phyloP scores from a whole-genome alignment of 108 stramenopile species.

The Skeletonema grethae region DNA sequence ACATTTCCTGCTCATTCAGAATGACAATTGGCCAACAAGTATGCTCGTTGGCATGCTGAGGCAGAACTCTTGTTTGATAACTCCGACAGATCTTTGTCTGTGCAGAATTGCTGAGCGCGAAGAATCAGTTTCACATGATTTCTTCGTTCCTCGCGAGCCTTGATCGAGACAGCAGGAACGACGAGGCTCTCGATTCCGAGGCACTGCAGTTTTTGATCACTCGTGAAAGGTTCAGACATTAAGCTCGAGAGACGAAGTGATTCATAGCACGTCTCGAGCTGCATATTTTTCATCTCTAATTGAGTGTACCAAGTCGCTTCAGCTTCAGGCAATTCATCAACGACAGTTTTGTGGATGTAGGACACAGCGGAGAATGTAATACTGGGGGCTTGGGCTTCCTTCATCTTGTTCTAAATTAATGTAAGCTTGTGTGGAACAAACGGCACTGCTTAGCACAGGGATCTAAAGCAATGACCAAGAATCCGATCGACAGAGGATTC shows the following conservation, averaged over 20 bases:
- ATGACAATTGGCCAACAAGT: background rate
- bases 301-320: background rate
- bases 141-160: background rate
- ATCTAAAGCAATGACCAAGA: no score
- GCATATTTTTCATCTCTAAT: background rate
- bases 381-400: no score
- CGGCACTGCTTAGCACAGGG: no score
- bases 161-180: background rate
- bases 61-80: background rate
- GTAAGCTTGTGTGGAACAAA: no score
- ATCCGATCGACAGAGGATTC: no score
- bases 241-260: background rate
- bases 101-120: background rate
- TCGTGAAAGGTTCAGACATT: background rate
- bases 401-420: no score
- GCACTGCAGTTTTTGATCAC: background rate
- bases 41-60: background rate
- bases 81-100: background rate
- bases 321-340: background rate
- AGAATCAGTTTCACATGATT: background rate
- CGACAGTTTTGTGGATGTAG: no score
- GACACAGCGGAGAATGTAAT: no score
- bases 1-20: no score
- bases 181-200: background rate
- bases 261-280: background rate